A percentile compares a stretch with the other conserved stretches of the same genome.
Evolutionary conservation across 2,329 filamentous ascomycete genomes (phyloP).

Genomic region (Colletotrichum musicola): DNA sequence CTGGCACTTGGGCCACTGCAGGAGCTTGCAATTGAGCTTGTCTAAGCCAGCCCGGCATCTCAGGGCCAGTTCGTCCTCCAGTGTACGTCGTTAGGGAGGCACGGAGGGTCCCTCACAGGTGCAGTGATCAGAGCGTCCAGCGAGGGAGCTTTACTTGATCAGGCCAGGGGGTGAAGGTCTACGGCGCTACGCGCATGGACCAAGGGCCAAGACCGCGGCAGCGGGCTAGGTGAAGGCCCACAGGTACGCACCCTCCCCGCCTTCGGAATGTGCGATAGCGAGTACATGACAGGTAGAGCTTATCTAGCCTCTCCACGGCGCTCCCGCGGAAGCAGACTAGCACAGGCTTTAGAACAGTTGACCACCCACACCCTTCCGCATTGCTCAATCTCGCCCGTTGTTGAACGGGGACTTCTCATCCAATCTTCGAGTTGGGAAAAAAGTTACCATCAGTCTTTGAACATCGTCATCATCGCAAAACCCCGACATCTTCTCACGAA

Average conservation of each 20-base stretch:
- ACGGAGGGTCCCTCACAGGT: too few species aligned
- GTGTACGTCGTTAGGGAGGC: too few species aligned
- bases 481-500: conserved; percentile 1
- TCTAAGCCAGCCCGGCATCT: too few species aligned
- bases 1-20: too few species aligned
- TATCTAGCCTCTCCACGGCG: conserved; percentile 13
- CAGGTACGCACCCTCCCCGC: conserved; percentile 10
- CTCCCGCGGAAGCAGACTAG: too few species aligned
- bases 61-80: too few species aligned
- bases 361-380: conserved; percentile 23
- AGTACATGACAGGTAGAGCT: conserved; percentile 19
- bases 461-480: conserved; percentile 5
- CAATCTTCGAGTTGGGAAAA: conserved; percentile 25
- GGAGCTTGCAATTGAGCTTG: too few species aligned
- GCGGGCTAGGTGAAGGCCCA: not conserved
- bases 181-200: not conserved
- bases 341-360: not conserved
- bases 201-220: not conserved
- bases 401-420: conserved; percentile 33
- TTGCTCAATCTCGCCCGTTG: conserved; percentile 21
- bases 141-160: not conserved
- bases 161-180: not conserved
- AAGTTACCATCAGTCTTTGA: not conserved
- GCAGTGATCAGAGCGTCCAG: too few species aligned
- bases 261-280: conserved; percentile 5